Base-by-base conservation (phyloP, 2,329 filamentous ascomycete genomes). In the Botrytis porri region DNA sequence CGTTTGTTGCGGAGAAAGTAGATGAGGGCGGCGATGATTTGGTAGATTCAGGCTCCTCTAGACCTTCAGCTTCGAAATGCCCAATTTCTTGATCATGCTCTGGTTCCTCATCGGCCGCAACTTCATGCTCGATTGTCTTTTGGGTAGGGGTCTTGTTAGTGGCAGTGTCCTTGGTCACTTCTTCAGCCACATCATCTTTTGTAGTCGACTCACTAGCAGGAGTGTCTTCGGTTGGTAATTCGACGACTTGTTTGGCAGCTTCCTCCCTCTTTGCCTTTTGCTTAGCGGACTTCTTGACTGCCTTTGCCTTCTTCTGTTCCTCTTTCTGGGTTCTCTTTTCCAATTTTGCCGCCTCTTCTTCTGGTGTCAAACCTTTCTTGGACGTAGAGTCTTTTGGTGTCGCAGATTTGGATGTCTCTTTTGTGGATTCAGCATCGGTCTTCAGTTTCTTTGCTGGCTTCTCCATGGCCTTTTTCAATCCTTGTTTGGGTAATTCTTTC, bases 401-500 rank as follows among this genome's bases (percentile, higher is more conserved):
- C 10, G 70, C 66, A 45, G 65, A 84, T 83, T 75, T 73, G 22
- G 51, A 32, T 39, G 74, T 62, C 22, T 51, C 29, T 57, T 71
- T 29, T 16, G 63, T 39, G 25, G 73, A 57, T 57, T 71, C 54
- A 12, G 37, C 29, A 22, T 72, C 57, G 4, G 85, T 84, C 77
- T 86, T 92, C 79, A 90, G 88, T 77, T 87, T 88, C 78, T 85
- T 86, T n/a, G 79, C 72, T 74, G 84, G 84, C 74, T 79, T 79
- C n/a, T 79, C 80, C 43, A 83, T 77, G 59, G 79, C 78, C 73
- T 84, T 82, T 75, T 83, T 91, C 75, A 93, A 80, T 3, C 90
- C 91, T 80, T 94, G 87, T 61, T 86, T 85, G 3, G 92, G 92
- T 76, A 85, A 84, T 81, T 92, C 89, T 71, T 83, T 83, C 74